Evolutionary conservation across 2,329 filamentous ascomycete species (phyloP).

Genomic region (Xylariaceae sp.): DNA sequence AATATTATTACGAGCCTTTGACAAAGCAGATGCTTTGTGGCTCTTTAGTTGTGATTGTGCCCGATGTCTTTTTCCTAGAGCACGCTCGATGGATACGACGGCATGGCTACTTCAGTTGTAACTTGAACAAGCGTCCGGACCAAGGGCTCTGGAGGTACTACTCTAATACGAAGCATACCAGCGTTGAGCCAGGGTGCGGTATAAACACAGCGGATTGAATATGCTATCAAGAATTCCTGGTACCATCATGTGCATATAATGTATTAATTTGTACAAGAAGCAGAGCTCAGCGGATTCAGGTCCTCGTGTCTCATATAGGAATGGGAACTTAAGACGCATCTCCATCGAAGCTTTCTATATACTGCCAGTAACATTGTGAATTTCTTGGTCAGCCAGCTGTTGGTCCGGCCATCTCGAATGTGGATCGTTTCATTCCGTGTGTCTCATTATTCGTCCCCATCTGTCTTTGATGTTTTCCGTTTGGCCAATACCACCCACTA

Average conservation of each 20-base stretch:
- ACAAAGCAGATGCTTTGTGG: no score
- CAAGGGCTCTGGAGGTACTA: neutral
- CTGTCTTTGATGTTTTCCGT: constrained; percentile 31
- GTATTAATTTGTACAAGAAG: constrained; percentile 25
- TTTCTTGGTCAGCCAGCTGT: constrained; percentile 25
- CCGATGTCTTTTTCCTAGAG: neutral
- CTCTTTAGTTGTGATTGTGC: neutral
- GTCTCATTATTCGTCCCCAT: constrained; percentile 31
- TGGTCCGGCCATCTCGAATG: constrained; percentile 26
- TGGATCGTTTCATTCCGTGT: constrained; percentile 31
- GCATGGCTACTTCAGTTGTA: neutral
- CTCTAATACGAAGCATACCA: neutral
- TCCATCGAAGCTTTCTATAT: constrained; percentile 32
- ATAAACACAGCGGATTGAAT: no score
- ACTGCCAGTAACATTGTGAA: constrained; percentile 28
- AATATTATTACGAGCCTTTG: no score
- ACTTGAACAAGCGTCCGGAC: no score
- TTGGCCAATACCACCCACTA: constrained; percentile 14
- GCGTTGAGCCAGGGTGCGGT: neutral
- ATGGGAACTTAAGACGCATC: constrained; percentile 1
- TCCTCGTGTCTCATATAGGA: constrained; percentile 13
- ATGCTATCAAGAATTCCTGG: neutral
- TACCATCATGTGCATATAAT: neutral
- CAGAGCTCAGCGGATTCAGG: constrained; percentile 1
- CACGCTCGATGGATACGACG: neutral